A percentile compares a stretch with the other conserved stretches of the same genome.
phyloP scores from a whole-genome alignment of 305 asterid genomes.

The Fraxinus nigra region DNA sequence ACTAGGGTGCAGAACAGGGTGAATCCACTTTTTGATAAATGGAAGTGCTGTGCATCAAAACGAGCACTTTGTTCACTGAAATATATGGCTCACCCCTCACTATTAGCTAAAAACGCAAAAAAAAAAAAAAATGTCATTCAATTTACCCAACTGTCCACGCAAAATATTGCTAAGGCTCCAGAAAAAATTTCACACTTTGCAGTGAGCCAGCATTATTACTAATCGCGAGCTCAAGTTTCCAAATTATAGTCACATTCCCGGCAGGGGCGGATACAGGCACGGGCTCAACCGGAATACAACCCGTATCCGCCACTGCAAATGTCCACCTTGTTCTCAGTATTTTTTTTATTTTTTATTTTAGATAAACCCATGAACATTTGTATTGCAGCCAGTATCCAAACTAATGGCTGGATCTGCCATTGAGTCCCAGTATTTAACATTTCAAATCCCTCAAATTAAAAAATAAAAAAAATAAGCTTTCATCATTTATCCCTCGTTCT shows the following conservation, averaged over 20 bases:
- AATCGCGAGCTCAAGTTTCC: conserved; percentile 10
- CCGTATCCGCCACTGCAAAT: too few relatives aligned
- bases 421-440: not conserved
- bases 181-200: not conserved
- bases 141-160: not conserved
- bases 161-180: not conserved
- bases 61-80: not conserved
- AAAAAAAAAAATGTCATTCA: not conserved
- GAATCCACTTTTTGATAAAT: not conserved
- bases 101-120: not conserved
- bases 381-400: too few relatives aligned
- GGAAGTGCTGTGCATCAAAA: not conserved
- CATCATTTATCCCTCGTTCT: not conserved
- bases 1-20: not conserved
- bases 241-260: not conserved
- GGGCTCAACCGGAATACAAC: too few relatives aligned
- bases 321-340: too few relatives aligned
- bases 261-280: too few relatives aligned
- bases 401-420: too few relatives aligned
- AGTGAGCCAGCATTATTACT: not conserved
- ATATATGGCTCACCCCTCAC: not conserved
- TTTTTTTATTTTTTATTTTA: too few relatives aligned
- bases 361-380: too few relatives aligned
- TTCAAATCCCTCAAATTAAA: conserved; percentile 6
- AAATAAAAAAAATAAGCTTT: conserved; percentile 8